Conservation (phyloP, 805 yeast genomes). For the Candida chilensis region DNA sequence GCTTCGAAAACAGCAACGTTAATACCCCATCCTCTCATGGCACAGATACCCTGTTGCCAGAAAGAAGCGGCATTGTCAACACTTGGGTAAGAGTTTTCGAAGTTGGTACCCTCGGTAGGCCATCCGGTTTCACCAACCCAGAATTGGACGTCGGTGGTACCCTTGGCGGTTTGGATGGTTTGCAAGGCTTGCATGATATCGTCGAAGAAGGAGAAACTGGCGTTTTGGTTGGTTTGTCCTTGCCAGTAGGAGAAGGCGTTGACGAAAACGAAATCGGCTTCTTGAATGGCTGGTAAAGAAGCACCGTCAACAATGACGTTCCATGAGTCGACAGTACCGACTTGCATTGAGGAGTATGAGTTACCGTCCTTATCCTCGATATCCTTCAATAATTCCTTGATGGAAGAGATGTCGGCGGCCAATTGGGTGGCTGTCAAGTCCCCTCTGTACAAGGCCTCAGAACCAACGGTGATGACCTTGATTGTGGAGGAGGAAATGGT, state of each 20-base stretch:
- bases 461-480: slow-evolving; percentile 80
- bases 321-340: slow-evolving; percentile 97
- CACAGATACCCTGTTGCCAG: slow-evolving; percentile 89
- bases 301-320: slow-evolving; percentile 79
- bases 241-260: slow-evolving; percentile 99
- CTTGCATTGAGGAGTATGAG: slow-evolving; percentile 61
- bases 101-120: slow-evolving; percentile 83
- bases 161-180: slow-evolving; percentile 77
- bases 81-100: slow-evolving; percentile 58
- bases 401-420: slow-evolving; percentile 54
- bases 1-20: slow-evolving; percentile 93
- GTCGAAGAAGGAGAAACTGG: slow-evolving; percentile 88
- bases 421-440: slow-evolving; percentile 72
- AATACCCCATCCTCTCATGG: slow-evolving; percentile 92
- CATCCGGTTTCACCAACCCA: slow-evolving; percentile 99
- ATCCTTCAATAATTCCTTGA: slow-evolving; percentile 49
- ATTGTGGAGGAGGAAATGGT: slow-evolving; percentile 57
- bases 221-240: slow-evolving; percentile 78
- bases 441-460: slow-evolving; percentile 89
- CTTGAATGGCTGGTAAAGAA: slow-evolving; percentile 60
- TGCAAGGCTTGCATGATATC: slow-evolving; percentile 97
- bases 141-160: slow-evolving; percentile 76
- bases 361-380: slow-evolving; percentile 77
- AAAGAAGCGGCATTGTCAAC: slow-evolving; percentile 64
- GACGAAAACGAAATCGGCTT: slow-evolving; percentile 81